Percentiles rank a stretch among this genome's conserved stretches.
These are phyloP conservation scores for Exobasidium rhododendri DNA, from an alignment of 1,284 basidiomycete species.

Conservation along the genomic window DNA sequence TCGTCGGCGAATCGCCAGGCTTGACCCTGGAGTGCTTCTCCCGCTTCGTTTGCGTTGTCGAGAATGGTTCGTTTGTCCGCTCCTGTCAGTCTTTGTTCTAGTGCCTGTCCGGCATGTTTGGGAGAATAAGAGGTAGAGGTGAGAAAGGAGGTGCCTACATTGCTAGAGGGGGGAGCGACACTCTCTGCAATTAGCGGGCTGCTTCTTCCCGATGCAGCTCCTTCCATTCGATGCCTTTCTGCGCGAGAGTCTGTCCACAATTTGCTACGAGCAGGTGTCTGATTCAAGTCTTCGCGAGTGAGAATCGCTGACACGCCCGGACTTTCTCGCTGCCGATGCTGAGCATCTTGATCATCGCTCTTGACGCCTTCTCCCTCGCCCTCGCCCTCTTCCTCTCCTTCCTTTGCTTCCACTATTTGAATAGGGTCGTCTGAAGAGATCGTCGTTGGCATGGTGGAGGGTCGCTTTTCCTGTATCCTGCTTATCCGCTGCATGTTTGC, in stretches of 20 bases:
- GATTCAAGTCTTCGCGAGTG: constrained; percentile 2
- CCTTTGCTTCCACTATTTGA: too few relatives aligned
- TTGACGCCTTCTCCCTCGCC: too few relatives aligned
- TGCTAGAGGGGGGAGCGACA: neutral
- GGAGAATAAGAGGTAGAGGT: too few relatives aligned
- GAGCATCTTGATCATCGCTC: too few relatives aligned
- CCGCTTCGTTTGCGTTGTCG: neutral
- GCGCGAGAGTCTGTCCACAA: constrained; percentile 3
- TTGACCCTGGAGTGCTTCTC: neutral
- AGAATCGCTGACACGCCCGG: too few relatives aligned
- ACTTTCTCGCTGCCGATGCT: too few relatives aligned
- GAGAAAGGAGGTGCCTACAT: neutral
- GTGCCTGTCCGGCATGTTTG: neutral
- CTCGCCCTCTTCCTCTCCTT: too few relatives aligned
- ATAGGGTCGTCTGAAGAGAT: too few relatives aligned
- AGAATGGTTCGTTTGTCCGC: neutral
- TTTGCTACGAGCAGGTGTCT: neutral
- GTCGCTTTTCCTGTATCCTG: too few relatives aligned
- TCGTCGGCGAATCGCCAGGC: neutral
- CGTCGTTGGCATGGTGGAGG: too few relatives aligned
- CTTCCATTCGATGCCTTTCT: constrained; percentile 6
- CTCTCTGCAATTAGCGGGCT: neutral
- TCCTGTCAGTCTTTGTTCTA: neutral
- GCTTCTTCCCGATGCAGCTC: neutral
- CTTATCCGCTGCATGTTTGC: too few relatives aligned